Conservation (phyloP, 345 rosid genomes). For the Eucalyptus curtisii region DNA sequence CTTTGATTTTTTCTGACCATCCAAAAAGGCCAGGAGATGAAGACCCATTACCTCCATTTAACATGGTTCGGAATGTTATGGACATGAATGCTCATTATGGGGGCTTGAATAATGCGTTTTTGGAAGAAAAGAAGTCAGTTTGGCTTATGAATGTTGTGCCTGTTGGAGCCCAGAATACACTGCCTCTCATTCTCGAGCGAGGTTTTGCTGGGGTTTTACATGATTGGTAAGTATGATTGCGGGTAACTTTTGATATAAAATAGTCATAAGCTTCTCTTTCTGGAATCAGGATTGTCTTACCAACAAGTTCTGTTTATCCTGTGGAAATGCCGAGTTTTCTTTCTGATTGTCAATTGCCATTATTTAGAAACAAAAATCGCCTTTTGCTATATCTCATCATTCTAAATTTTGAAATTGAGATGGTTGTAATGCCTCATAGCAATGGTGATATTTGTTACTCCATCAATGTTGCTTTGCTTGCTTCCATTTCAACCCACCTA, state of each 20-base stretch:
- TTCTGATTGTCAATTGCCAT: neutral
- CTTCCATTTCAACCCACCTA: neutral
- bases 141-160: constrained; percentile 99
- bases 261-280: neutral
- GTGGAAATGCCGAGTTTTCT: neutral
- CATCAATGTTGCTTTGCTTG: neutral
- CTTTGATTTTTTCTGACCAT: constrained; percentile 95
- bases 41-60: constrained; percentile 91
- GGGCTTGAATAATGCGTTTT: constrained; percentile 63
- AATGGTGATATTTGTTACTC: neutral
- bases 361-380: neutral
- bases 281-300: neutral
- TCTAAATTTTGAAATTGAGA: neutral
- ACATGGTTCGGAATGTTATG: constrained; percentile 97
- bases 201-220: constrained; percentile 92
- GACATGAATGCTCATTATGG: constrained; percentile 98
- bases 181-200: constrained; percentile 79
- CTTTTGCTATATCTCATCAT: neutral
- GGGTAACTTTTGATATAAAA: neutral
- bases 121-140: constrained; percentile 59
- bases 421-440: neutral
- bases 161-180: constrained; percentile 52
- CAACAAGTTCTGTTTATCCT: neutral
- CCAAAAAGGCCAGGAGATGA: constrained; percentile 99
- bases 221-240: constrained; percentile 51